These are phyloP conservation scores for Nakazawaea holstii DNA, from an alignment of 805 yeast species.

Conservation along the genomic window DNA sequence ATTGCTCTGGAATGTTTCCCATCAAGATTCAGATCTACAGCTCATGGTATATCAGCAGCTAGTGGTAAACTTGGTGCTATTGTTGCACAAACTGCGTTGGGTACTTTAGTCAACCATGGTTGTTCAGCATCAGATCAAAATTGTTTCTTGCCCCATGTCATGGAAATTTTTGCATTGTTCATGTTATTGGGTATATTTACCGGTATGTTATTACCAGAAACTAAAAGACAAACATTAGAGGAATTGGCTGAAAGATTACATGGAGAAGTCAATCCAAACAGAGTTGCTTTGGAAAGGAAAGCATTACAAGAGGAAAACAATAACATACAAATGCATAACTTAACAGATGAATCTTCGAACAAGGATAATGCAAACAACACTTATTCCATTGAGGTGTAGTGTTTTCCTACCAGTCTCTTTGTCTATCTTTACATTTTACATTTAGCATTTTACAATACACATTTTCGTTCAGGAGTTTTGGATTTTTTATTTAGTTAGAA, in stretches of 20 bases:
- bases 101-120: constrained; percentile 68
- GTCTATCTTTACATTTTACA: background rate
- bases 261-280: constrained; percentile 47
- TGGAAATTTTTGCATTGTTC: constrained; percentile 80
- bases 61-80: constrained; percentile 62
- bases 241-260: constrained; percentile 67
- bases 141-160: constrained; percentile 79
- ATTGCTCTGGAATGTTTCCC: constrained; percentile 65
- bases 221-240: constrained; percentile 76
- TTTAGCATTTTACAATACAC: background rate
- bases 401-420: background rate
- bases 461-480: too few species aligned
- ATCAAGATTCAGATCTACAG: constrained; percentile 59
- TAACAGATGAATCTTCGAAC: constrained; percentile 1
- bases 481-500: too few species aligned
- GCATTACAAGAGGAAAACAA: constrained; percentile 2
- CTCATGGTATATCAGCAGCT: constrained; percentile 65
- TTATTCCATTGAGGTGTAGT: constrained; percentile 4
- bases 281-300: constrained; percentile 7
- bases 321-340: background rate
- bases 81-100: constrained; percentile 63
- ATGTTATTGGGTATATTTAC: constrained; percentile 66
- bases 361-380: background rate
- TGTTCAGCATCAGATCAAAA: constrained; percentile 50
- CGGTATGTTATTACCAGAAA: constrained; percentile 67